phyloP scores from a whole-genome alignment of 805 yeast species.

The Sugiyamaella marilandica region DNA sequence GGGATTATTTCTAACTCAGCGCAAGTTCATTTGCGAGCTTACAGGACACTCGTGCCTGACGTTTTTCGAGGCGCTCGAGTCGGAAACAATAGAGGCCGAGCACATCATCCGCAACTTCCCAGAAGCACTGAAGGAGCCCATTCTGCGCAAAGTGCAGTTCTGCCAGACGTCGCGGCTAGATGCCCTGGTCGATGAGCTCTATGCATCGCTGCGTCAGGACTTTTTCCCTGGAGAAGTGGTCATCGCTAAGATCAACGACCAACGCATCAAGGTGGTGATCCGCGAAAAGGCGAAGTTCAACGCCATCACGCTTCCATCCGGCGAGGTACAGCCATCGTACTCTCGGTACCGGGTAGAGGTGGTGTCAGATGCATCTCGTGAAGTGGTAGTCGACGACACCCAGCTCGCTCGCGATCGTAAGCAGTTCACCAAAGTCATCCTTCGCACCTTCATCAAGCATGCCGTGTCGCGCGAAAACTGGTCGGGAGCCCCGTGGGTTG shows the following conservation, averaged over 20 bases:
- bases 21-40: conserved; percentile 90
- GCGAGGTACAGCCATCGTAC: conserved; percentile 46
- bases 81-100: conserved; percentile 31
- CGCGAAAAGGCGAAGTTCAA: conserved; percentile 79
- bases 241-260: conserved; percentile 46
- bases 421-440: conserved; percentile 81
- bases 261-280: conserved; percentile 52
- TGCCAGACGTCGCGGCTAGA: conserved; percentile 78
- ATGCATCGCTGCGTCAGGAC: conserved; percentile 67
- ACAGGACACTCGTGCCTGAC: conserved; percentile 91
- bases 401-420: conserved; percentile 79
- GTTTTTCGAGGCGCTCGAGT: conserved; percentile 79
- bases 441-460: conserved; percentile 82
- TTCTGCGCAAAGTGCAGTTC: conserved; percentile 79
- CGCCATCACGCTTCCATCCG: conserved; percentile 29
- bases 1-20: conserved; percentile 22
- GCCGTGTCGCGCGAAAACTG: conserved; percentile 66
- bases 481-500: conserved; percentile 95
- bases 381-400: conserved; percentile 65
- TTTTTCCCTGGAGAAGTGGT: conserved; percentile 91
- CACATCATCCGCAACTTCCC: conserved; percentile 80
- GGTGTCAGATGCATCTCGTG: conserved; percentile 41
- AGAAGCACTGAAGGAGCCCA: conserved; percentile 85
- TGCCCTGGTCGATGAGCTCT: conserved; percentile 81
- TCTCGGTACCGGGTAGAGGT: conserved; percentile 70